These are phyloP conservation scores for Exophiala bonariae DNA, from an alignment of 2,329 filamentous ascomycete genomes.

Conservation along the genomic window DNA sequence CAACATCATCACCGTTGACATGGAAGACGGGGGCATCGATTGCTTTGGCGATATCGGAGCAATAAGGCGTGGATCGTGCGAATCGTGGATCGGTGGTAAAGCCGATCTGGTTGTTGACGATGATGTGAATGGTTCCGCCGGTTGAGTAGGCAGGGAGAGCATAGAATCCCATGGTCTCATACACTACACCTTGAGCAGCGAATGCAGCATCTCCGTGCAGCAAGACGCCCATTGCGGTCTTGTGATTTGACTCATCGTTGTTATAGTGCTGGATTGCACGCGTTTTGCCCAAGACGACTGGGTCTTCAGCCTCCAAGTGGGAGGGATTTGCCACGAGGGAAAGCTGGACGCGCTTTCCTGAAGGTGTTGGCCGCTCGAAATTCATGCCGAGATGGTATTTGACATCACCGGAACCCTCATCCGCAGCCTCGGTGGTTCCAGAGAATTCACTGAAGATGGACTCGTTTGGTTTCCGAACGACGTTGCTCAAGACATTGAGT, in stretches of 20 bases:
- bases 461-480: conserved; percentile 98
- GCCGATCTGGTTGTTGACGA: conserved; percentile 99
- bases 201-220: conserved; percentile 97
- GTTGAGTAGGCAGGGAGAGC: conserved; percentile 94
- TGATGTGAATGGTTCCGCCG: conserved; percentile 92
- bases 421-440: conserved; percentile 79
- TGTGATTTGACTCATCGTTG: conserved; percentile 86
- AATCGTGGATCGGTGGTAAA: conserved; percentile 99
- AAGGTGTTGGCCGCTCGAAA: conserved; percentile 97
- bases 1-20: conserved; percentile 97
- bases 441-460: conserved; percentile 99
- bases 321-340: conserved; percentile 98
- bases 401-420: conserved; percentile 97
- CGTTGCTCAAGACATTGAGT: conserved; percentile 96
- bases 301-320: conserved; percentile 96
- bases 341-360: conserved; percentile 97
- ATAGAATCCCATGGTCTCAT: conserved; percentile 98
- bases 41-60: conserved; percentile 97
- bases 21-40: conserved; percentile 99
- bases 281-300: conserved; percentile 95
- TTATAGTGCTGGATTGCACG: conserved; percentile 99
- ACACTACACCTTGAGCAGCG: conserved; percentile 93
- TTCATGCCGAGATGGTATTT: conserved; percentile 99
- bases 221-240: conserved; percentile 90
- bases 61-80: conserved; percentile 95